Evolutionary conservation across 768 basidiomycete species (phyloP), one percentile per base, ranked within the genome.

Genomic region (Rhizopogon roseolus): DNA sequence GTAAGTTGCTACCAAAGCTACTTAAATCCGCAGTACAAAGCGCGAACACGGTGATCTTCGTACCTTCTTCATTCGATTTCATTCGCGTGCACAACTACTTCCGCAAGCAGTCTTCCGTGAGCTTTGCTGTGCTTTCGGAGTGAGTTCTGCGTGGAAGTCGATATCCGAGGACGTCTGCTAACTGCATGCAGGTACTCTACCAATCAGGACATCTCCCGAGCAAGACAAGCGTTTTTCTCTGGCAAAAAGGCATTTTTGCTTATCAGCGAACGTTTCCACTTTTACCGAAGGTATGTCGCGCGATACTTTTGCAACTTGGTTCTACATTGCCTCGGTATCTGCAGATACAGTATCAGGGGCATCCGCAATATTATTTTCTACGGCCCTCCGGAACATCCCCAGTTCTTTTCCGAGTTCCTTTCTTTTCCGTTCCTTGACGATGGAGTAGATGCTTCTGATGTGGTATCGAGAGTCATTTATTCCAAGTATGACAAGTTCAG

Each of bases 261-360:
- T 57, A 76, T 98, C 64, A 97, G 90, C 62, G 97, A 99, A 66
- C 84, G 97, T n/a, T 98, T 98, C 77, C 95, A 99, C 70, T 99
- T 98, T 69, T 98, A 93, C 78, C 83, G 91, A 58, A 77, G 93
- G 88, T 86, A 41, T 41, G 75, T 66, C 41, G 11, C 5, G 22
- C 49, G 17, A 22, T 28, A 49, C 36, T 29, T 11, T 49, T 17
- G 2, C 17, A 42, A 19, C 11, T 19, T 10, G 1, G n/a, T 16
- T 48, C n/a, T n/a, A n/a, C n/a, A n/a, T 16, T 14, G 48, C 7
- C 56, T 52, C 16, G 5, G 17, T 25, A 2, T 27, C 17, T 59
- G 17, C 63, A 93, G 93, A 54, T 98, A 98, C 74, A 93, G 91
- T 61, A 83, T 98, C 49, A 79, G 94, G 60, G 97, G 96, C 6